phyloP scores from a whole-genome alignment of 2,329 filamentous ascomycete species.

The Aspergillus bombycis region DNA sequence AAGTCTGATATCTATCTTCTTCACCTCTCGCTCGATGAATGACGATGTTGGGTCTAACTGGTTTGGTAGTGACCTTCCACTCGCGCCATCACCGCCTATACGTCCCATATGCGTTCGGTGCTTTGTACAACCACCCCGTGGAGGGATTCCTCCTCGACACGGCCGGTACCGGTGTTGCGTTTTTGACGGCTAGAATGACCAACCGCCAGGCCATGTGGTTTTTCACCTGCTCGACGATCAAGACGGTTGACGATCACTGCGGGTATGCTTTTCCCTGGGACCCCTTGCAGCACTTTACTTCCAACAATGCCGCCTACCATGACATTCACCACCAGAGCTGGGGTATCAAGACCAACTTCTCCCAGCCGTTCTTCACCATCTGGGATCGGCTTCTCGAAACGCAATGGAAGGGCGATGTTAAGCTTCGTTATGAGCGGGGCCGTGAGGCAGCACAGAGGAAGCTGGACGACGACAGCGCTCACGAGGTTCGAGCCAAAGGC shows the following conservation, averaged over 20 bases:
- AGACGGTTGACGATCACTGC: conserved; percentile 97
- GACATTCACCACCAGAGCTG: conserved; percentile 99
- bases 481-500: conserved; percentile 21
- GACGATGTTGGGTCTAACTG: conserved; percentile 8
- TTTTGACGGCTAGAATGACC: conserved; percentile 81
- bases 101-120: conserved; percentile 95
- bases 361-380: conserved; percentile 74
- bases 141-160: conserved; percentile 95
- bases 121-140: conserved; percentile 93
- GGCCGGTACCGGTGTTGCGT: conserved; percentile 79
- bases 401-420: conserved; percentile 73
- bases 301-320: conserved; percentile 95
- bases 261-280: conserved; percentile 96
- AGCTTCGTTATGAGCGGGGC: conserved; percentile 61
- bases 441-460: conserved; percentile 60
- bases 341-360: conserved; percentile 78
- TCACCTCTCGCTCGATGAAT: background rate
- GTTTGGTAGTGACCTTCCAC: conserved; percentile 75
- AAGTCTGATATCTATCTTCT: conserved; percentile 43
- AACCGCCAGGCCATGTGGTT: conserved; percentile 84
- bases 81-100: conserved; percentile 95
- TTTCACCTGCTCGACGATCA: conserved; percentile 86
- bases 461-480: conserved; percentile 50
- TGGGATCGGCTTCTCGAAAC: conserved; percentile 87
- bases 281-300: conserved; percentile 85